Evolutionary conservation across 2,329 filamentous ascomycete genomes (phyloP), one percentile per base, ranked within the genome.

Genomic region (Aspergillus hortae): DNA sequence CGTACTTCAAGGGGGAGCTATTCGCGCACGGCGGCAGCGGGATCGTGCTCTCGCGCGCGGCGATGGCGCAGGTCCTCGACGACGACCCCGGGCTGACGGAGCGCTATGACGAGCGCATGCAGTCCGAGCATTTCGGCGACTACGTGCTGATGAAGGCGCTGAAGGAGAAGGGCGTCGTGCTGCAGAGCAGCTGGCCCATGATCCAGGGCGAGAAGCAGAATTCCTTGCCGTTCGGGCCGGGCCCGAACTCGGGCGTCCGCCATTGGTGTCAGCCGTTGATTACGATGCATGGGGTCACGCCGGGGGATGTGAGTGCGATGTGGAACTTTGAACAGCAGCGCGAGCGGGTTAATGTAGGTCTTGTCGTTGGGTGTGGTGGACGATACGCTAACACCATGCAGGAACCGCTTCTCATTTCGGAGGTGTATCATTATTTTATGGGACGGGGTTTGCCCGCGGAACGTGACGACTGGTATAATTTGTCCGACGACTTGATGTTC

Each of bases 11-110:
- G 15, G 63, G 63, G 21, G 70, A 76, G 41, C 59, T 67, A 6
- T 84, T 84, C 54, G 80, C 70, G 1, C 81, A 84, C 56, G 81
- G 81, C 4, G 81, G 81, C 2, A 80, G 77, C 44, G 82, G 82
- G 1, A 82, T 23, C 10, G 41, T 60, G 21, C 56, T 84, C 27
- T 82, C 79, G 23, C 69, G 77, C 32, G 77, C 74, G 1, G 76
- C 81, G 3, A 79, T 86, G 74, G 64, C 74, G 45, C 67, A 67
- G 19, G 75, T 82, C 33, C 69, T 72, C 1, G 73, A 68, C 3
- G 69, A 73, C 30, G 71, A 78, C 33, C 66, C 68, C 2, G 72
- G 72, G 4, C 63, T 82, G 7, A 78, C 71, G 4, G 76, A 77
- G 41, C 67, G 69, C 46, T 82, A 74, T 58, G 80, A 83, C 53